phyloP scores from a whole-genome alignment of 1,284 basidiomycete species.

The Irpex lacteus region DNA sequence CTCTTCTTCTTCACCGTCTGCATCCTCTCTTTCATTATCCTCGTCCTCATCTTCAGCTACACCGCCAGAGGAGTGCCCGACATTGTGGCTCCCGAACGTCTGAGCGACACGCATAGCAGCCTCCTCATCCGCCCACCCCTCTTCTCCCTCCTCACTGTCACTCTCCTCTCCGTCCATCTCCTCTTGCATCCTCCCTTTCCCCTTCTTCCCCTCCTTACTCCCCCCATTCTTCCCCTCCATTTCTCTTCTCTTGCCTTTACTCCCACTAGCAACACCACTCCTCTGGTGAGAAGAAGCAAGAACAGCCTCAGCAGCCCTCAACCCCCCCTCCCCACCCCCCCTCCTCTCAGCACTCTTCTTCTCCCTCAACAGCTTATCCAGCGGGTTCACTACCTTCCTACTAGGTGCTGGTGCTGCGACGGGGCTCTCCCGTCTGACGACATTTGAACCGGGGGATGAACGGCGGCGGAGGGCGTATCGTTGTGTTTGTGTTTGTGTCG shows the following conservation, averaged over 20 bases:
- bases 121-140: conserved; percentile 35
- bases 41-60: too few species aligned
- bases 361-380: conserved; percentile 39
- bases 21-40: too few species aligned
- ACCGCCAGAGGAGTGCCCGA: conserved; percentile 12
- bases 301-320: conserved; percentile 19
- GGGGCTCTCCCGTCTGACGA: too few species aligned
- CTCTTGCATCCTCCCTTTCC: background rate
- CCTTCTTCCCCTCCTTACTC: too few species aligned
- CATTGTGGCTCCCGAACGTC: background rate
- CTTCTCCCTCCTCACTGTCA: conserved; percentile 32
- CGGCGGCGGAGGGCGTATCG: conserved; percentile 19
- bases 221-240: too few species aligned
- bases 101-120: conserved; percentile 35
- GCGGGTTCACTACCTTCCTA: conserved; percentile 43
- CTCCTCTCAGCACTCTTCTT: conserved; percentile 25
- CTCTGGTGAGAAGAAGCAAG: too few species aligned
- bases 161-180: conserved; percentile 30
- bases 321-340: conserved; percentile 21
- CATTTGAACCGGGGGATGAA: too few species aligned
- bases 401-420: too few species aligned
- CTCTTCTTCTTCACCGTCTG: too few species aligned
- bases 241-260: too few species aligned
- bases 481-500: conserved; percentile 22
- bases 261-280: too few species aligned